Evolutionary conservation across 768 basidiomycete species (phyloP).

Genomic region (Tylopilus plumbeoviolaceoides): DNA sequence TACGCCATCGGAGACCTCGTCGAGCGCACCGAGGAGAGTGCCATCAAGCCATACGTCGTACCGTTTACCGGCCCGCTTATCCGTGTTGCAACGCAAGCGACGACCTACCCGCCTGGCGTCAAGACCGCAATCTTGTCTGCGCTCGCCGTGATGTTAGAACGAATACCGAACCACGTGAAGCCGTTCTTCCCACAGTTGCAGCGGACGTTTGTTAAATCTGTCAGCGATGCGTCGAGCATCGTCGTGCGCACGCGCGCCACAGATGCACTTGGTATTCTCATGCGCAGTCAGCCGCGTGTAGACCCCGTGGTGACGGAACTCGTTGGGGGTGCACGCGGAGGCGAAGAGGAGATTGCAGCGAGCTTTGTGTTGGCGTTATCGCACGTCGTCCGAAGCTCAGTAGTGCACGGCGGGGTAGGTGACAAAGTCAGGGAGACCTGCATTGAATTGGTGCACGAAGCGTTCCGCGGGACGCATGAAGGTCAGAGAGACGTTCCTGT

Average conservation of each 20-base stretch:
- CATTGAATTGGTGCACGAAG: conserved; percentile 70
- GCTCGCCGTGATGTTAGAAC: conserved; percentile 77
- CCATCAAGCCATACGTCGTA: conserved; percentile 94
- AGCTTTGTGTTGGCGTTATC: conserved; percentile 77
- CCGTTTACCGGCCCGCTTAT: conserved; percentile 95
- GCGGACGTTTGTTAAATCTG: conserved; percentile 92
- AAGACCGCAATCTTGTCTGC: conserved; percentile 89
- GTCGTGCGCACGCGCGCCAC: conserved; percentile 81
- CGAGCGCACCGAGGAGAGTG: conserved; percentile 73
- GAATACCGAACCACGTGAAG: conserved; percentile 85
- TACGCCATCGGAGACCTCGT: conserved; percentile 97
- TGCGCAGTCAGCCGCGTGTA: conserved; percentile 85
- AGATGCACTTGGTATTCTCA: conserved; percentile 80
- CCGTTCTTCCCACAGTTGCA: conserved; percentile 99
- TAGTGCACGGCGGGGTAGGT: conserved; percentile 62
- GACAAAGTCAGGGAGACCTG: conserved; percentile 70
- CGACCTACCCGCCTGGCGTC: conserved; percentile 87
- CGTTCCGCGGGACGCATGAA: conserved; percentile 69
- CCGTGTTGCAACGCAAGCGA: conserved; percentile 87
- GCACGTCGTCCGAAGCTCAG: conserved; percentile 63
- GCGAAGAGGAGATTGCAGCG: conserved; percentile 66
- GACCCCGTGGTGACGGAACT: conserved; percentile 95
- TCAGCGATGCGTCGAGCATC: conserved; percentile 72
- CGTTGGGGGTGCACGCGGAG: conserved; percentile 53
- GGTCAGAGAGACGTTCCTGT: conserved; percentile 36